Evolutionary conservation across 257 asterid genomes (phyloP).

Genomic region (Solanum clarkiae): DNA sequence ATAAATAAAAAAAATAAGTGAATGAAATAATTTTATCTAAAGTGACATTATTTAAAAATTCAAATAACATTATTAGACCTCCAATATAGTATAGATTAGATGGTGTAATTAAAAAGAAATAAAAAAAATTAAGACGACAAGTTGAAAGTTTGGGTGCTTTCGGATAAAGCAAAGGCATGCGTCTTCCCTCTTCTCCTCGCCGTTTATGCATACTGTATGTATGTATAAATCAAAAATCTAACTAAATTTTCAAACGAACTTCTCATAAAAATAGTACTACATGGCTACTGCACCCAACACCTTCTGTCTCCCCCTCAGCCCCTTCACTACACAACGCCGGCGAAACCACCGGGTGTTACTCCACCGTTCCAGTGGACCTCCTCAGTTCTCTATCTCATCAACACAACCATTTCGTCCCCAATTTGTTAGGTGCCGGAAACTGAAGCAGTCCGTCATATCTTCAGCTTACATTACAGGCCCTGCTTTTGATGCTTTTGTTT

Average conservation of each 20-base stretch:
- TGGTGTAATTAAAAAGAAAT: no score
- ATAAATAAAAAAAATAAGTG: no score
- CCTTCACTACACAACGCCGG: not conserved
- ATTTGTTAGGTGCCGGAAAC: not conserved
- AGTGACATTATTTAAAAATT: no score
- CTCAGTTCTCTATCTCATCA: not conserved
- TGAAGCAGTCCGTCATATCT: not conserved
- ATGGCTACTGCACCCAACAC: not conserved
- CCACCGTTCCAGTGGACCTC: not conserved
- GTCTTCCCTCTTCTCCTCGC: not conserved
- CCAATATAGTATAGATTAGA: no score
- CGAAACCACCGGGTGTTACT: not conserved
- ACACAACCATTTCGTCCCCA: not conserved
- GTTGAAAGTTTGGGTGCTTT: not conserved
- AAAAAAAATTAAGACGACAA: not conserved
- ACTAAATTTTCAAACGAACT: not conserved
- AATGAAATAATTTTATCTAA: no score
- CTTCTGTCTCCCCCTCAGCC: not conserved
- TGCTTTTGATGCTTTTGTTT: slow-evolving; percentile 57
- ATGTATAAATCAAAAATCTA: not conserved
- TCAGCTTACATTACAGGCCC: slow-evolving; percentile 73
- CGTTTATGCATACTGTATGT: not conserved
- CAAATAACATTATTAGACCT: no score
- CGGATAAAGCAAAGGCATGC: not conserved
- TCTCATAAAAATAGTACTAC: not conserved